Conservation (phyloP, 75 land plant species). For the Sequoiadendron giganteum region DNA sequence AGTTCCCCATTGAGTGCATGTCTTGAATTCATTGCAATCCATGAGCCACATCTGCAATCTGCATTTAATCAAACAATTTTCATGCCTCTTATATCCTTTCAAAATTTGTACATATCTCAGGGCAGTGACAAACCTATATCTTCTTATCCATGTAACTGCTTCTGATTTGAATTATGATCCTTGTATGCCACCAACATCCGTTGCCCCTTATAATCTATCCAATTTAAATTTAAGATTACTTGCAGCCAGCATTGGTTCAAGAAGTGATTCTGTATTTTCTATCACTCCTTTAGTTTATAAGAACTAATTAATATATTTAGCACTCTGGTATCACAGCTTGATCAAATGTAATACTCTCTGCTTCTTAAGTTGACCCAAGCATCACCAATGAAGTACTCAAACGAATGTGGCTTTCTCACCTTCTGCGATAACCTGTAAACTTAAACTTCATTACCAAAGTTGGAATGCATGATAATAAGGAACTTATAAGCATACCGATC, state of each 20-base stretch:
- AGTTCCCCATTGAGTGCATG: too few species aligned
- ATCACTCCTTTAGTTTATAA: background rate
- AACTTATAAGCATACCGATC: background rate
- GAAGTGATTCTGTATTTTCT: background rate
- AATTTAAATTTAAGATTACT: background rate
- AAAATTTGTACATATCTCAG: background rate
- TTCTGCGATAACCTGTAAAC: background rate
- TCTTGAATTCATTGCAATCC: too few species aligned
- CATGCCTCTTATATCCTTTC: background rate
- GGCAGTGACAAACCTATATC: background rate
- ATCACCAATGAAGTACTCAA: background rate
- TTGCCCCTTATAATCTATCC: too few species aligned
- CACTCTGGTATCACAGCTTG: background rate
- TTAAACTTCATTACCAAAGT: background rate
- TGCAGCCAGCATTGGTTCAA: background rate
- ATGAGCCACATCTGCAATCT: background rate
- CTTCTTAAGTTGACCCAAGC: background rate
- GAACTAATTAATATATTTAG: slow-evolving; percentile 3
- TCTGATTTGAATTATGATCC: background rate
- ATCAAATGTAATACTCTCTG: background rate
- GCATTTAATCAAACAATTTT: background rate
- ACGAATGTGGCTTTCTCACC: background rate
- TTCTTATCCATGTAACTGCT: background rate
- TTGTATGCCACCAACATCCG: background rate
- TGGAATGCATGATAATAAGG: background rate